Conservation (phyloP, 306 rosid species). For the Leucaena leucocephala region DNA sequence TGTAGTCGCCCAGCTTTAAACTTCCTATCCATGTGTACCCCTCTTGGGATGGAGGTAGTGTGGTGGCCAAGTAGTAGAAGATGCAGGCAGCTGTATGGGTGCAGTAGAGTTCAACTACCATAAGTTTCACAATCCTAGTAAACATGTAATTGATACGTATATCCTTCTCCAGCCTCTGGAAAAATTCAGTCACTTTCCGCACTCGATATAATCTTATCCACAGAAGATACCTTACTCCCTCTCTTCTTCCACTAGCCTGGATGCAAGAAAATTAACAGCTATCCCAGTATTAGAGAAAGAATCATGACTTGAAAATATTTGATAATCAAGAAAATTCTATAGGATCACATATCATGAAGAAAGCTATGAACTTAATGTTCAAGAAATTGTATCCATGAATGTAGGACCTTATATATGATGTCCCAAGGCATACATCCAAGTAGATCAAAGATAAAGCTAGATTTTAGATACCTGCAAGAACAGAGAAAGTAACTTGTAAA, state of each 20-base stretch:
- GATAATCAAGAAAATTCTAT: constrained; percentile 4
- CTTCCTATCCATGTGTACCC: constrained; percentile 99
- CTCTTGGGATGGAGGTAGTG: constrained; percentile 79
- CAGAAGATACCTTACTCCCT: constrained; percentile 82
- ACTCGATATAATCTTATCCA: constrained; percentile 88
- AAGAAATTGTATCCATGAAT: constrained; percentile 30
- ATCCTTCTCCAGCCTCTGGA: constrained; percentile 79
- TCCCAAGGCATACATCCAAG: constrained; percentile 98
- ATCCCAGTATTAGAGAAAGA: constrained; percentile 24
- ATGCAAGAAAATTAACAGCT: constrained; percentile 22
- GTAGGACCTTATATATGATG: constrained; percentile 73
- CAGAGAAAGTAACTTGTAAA: constrained; percentile 21
- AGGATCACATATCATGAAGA: constrained; percentile 22
- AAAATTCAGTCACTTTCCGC: constrained; percentile 58
- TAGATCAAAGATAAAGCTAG: constrained; percentile 69
- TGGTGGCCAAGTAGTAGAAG: constrained; percentile 94
- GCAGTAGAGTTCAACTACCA: constrained; percentile 94
- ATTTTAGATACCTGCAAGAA: constrained; percentile 74
- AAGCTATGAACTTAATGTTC: constrained; percentile 1
- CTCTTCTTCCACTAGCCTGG: constrained; percentile 76
- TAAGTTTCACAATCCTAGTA: constrained; percentile 77
- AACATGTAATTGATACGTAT: constrained; percentile 81
- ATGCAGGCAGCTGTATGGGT: constrained; percentile 98
- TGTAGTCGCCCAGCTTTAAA: constrained; percentile 72
- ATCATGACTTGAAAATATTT: constrained; percentile 1